Percentiles rank a stretch among this genome's conserved stretches.
phyloP scores from a whole-genome alignment of 2,329 filamentous ascomycete species.

The Diaporthe vaccinii region DNA sequence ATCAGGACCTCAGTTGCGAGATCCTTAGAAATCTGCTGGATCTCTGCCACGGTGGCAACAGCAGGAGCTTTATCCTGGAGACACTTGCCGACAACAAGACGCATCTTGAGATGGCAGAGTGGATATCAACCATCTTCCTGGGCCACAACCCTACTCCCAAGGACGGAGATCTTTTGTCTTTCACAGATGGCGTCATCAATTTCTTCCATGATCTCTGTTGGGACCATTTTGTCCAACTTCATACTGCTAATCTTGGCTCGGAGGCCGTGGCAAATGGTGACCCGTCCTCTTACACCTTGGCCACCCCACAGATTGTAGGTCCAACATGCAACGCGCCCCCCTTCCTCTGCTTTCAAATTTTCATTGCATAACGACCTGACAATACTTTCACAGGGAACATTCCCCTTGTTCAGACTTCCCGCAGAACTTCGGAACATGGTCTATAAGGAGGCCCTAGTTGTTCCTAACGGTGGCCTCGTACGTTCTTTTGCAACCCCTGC shows the following conservation, averaged over 20 bases:
- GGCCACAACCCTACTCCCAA: too few relatives aligned
- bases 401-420: neutral
- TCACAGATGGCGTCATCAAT: neutral
- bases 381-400: neutral
- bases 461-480: rapidly evolving
- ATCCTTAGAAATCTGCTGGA: neutral
- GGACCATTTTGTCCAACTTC: neutral
- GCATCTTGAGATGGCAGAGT: neutral
- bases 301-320: neutral
- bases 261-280: rapidly evolving
- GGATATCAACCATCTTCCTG: neutral
- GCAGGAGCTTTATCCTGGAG: neutral
- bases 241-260: rapidly evolving
- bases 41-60: neutral
- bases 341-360: neutral
- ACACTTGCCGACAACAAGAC: neutral
- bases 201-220: too few relatives aligned
- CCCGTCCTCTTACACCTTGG: too few relatives aligned
- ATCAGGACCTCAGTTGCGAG: neutral
- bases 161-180: neutral
- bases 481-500: neutral
- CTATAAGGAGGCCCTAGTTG: neutral
- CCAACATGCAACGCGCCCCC: neutral
- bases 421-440: neutral
- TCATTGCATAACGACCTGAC: neutral